phyloP scores from a whole-genome alignment of 257 asterid species.

The Eustoma russellianum region DNA sequence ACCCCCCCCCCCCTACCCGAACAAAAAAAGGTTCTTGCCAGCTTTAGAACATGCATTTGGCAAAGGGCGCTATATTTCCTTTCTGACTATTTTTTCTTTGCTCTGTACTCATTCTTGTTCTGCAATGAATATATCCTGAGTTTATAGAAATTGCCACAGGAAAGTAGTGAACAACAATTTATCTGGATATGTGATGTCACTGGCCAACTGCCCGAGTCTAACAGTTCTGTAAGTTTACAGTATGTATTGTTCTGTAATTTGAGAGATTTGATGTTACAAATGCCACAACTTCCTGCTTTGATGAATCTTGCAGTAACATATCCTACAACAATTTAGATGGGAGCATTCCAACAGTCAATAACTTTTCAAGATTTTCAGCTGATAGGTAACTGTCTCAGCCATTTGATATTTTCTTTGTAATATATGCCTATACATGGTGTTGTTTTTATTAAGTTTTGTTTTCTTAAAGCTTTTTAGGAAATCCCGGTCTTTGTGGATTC shows the following conservation, averaged over 20 bases:
- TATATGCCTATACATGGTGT: background rate
- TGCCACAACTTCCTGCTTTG: background rate
- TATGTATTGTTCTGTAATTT: background rate
- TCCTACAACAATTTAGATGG: constrained; percentile 80
- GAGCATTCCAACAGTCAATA: constrained; percentile 69
- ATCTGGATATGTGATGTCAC: constrained; percentile 66
- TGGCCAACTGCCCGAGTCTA: constrained; percentile 67
- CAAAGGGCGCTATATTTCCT: background rate
- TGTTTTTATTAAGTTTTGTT: background rate
- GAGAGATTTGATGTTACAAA: too few species aligned
- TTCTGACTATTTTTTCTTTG: background rate
- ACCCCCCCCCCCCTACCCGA: too few species aligned
- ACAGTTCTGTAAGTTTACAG: constrained; percentile 53
- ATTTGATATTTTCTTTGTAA: background rate
- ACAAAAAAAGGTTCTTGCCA: too few species aligned
- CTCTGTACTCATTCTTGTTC: background rate
- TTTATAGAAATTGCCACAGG: constrained; percentile 24
- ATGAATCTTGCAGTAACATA: constrained; percentile 46
- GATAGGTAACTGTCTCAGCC: constrained; percentile 31
- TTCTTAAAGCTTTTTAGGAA: constrained; percentile 58
- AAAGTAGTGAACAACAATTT: constrained; percentile 69
- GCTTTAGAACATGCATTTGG: background rate
- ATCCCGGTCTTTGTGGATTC: constrained; percentile 77
- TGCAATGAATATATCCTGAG: background rate
- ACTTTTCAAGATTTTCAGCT: constrained; percentile 79